Evolutionary conservation across 208 protist species (phyloP), one percentile per base, ranked within the genome.

Genomic region (Acanthamoeba royreba): DNA sequence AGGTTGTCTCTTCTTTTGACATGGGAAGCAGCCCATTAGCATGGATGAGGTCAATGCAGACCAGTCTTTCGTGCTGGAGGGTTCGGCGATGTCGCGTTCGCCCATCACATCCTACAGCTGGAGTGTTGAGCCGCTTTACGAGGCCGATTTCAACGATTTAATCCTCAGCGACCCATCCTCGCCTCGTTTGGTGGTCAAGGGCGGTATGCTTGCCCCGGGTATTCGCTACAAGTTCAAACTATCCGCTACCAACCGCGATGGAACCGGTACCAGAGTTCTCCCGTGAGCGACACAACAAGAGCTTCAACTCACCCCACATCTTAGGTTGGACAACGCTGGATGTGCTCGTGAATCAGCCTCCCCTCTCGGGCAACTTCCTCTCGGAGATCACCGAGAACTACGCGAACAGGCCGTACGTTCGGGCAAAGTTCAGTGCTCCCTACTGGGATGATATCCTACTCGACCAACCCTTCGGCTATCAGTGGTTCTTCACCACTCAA

Each of bases 191-290:
- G 89, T 93, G 0, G 46, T 93, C 63, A 47, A 25, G 35, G 46
- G 25, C 17, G 46, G 52, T 38, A 66, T 28, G 11, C 43, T 93
- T 1, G 25, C 89, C 5, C 63, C 89, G 25, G 89, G 89, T 13
- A 63, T 93, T 22, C 43, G 52, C n/a, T 93, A 93, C 89, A 77
- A 53, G 89, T 93, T 93, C 63, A 93, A 77, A 22, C 89, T 93
- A 31, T 58, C 58, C 11, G 89, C 89, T 19, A 74, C 42, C 63
- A 85, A 15, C 28, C 58, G 89, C 8, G 63, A 93, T 33, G 89
- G 89, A 43, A 93, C 66, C 28, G 89, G 85, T 72, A 47, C 33
- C 46, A 2, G 19, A 35, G 11, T 77, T 43, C 35, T 77, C 22
- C 28, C 66, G 11, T n/a, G 31, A 43, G 31, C n/a, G 31, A 15